Evolutionary conservation across 2,329 filamentous ascomycete species (phyloP).

Genomic region (Fusarium hainanense): DNA sequence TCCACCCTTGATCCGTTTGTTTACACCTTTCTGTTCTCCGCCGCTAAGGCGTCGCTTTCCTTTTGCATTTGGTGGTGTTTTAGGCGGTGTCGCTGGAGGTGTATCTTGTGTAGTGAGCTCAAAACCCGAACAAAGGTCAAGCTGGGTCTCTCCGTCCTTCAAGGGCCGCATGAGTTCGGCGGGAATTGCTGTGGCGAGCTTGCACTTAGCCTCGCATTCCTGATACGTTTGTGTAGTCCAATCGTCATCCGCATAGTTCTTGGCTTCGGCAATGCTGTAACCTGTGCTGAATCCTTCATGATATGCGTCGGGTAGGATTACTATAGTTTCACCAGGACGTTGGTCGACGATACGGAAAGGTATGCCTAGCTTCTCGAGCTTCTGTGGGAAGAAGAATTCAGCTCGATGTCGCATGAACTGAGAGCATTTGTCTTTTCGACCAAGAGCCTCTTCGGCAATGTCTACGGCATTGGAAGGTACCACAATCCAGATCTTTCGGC

Average conservation of each 20-base stretch:
- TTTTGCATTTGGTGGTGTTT: constrained; percentile 9
- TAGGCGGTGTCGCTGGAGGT: constrained; percentile 14
- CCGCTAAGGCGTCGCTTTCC: constrained; percentile 32
- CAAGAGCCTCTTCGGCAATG: constrained; percentile 50
- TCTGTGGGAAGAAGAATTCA: constrained; percentile 55
- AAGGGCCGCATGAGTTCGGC: constrained; percentile 50
- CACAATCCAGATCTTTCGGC: constrained; percentile 56
- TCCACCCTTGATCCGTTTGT: constrained; percentile 40
- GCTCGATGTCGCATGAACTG: constrained; percentile 57
- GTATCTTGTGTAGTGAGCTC: constrained; percentile 20
- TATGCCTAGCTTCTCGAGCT: constrained; percentile 53
- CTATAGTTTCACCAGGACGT: constrained; percentile 54
- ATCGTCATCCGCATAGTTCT: constrained; percentile 53
- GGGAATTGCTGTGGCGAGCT: constrained; percentile 52
- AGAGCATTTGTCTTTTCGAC: constrained; percentile 50
- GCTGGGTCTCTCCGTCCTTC: constrained; percentile 47
- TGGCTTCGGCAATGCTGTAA: constrained; percentile 55
- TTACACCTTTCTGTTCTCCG: constrained; percentile 16
- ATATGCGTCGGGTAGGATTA: constrained; percentile 55
- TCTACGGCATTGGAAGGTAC: constrained; percentile 52
- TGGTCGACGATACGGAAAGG: constrained; percentile 54
- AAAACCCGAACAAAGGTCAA: constrained; percentile 50
- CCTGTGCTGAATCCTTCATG: constrained; percentile 57
- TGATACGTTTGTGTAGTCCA: constrained; percentile 53
- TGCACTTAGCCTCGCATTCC: constrained; percentile 50